A percentile compares a stretch with the other conserved stretches of the same genome.
Evolutionary conservation across 1,139 yeast genomes (phyloP).

Genomic region (Pichia sp.): DNA sequence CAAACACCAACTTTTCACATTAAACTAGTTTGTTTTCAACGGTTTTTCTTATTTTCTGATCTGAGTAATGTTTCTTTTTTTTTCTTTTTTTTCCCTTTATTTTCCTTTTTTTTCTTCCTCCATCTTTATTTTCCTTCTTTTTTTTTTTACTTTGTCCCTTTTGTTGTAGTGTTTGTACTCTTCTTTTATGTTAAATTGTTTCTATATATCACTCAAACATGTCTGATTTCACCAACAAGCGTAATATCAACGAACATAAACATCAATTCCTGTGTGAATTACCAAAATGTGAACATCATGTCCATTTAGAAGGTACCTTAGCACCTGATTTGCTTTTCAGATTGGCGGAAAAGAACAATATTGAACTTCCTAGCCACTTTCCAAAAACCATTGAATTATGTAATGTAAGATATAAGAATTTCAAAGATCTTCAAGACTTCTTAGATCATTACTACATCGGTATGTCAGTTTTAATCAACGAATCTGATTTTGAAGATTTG

Average conservation of each 20-base stretch:
- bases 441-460: conserved; percentile 73
- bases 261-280: conserved; percentile 47
- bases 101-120: too few species aligned
- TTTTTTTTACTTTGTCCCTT: too few species aligned
- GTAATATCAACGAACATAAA: conserved; percentile 14
- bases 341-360: conserved; percentile 52
- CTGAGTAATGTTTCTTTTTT: too few species aligned
- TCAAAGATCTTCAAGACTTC: conserved; percentile 66
- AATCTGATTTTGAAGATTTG: conserved; percentile 63
- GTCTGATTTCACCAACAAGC: too few species aligned
- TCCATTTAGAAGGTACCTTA: conserved; percentile 74
- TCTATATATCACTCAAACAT: too few species aligned
- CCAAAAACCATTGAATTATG: conserved; percentile 39
- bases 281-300: conserved; percentile 80
- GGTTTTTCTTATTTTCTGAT: too few species aligned
- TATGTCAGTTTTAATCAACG: conserved; percentile 58
- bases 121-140: too few species aligned
- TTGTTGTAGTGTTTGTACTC: too few species aligned
- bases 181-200: too few species aligned
- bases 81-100: too few species aligned
- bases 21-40: too few species aligned
- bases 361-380: conserved; percentile 49
- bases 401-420: conserved; percentile 47
- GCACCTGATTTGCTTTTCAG: conserved; percentile 64
- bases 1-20: too few species aligned